Conservation (phyloP, 768 basidiomycete species). For the Mycena galopus region DNA sequence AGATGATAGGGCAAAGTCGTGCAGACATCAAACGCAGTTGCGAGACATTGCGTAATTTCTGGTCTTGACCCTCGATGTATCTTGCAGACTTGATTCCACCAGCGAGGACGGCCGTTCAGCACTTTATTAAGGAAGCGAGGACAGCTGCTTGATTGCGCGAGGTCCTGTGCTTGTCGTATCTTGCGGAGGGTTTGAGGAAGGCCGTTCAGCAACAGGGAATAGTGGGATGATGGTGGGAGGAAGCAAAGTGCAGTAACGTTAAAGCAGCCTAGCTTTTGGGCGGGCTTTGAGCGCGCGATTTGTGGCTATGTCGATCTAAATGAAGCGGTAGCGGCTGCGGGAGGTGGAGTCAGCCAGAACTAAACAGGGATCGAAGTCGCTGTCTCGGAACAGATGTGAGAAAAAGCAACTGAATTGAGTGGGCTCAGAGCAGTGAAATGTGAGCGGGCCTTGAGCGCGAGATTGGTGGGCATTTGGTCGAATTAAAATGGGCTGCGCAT, state of each 20-base stretch:
- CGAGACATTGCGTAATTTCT: neutral
- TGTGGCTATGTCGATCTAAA: neutral
- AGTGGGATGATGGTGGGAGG: neutral
- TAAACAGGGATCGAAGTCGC: neutral
- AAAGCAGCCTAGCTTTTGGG: too few relatives aligned
- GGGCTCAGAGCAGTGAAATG: too few relatives aligned
- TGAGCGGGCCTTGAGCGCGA: too few relatives aligned
- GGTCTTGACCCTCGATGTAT: too few relatives aligned
- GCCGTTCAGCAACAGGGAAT: neutral
- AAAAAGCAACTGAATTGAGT: too few relatives aligned
- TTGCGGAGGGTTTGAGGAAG: neutral
- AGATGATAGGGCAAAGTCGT: neutral
- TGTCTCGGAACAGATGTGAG: too few relatives aligned
- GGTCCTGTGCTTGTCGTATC: neutral
- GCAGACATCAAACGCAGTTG: neutral
- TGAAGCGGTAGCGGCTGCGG: neutral
- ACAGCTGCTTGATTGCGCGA: neutral
- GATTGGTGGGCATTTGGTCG: too few relatives aligned
- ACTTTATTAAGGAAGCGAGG: conserved; percentile 2
- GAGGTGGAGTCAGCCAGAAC: neutral
- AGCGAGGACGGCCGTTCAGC: neutral
- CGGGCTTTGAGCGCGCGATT: too few relatives aligned
- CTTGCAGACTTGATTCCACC: neutral
- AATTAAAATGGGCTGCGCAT: too few relatives aligned
- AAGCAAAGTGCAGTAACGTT: too few relatives aligned